Conservation (phyloP, 768 basidiomycete species). For the Lentinula lateritia region DNA sequence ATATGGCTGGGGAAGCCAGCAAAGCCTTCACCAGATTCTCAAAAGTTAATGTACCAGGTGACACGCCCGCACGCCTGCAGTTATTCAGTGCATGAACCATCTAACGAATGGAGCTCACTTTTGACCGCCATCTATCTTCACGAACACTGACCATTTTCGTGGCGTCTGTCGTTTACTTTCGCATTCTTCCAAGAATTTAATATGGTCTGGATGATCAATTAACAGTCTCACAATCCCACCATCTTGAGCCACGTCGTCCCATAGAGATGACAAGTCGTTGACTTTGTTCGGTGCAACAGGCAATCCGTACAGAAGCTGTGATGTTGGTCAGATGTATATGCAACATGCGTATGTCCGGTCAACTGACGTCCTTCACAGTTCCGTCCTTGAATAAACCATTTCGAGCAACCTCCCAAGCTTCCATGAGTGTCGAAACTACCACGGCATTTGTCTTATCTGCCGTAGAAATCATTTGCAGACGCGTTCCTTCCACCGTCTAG, state of each 20-base stretch:
- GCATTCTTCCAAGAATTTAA: constrained; percentile 57
- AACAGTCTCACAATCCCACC: constrained; percentile 65
- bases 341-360: background rate
- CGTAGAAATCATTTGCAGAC: constrained; percentile 57
- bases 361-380: constrained; percentile 70
- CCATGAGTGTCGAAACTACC: constrained; percentile 78
- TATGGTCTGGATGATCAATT: constrained; percentile 72
- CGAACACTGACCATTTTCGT: constrained; percentile 67
- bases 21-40: constrained; percentile 46
- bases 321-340: background rate
- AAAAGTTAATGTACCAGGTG: constrained; percentile 36
- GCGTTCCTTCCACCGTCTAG: constrained; percentile 72
- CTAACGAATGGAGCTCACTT: constrained; percentile 41
- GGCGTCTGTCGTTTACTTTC: constrained; percentile 35
- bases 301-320: constrained; percentile 78
- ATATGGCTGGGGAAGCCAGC: constrained; percentile 48
- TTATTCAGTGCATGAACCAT: background rate
- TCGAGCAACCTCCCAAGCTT: constrained; percentile 70
- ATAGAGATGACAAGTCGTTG: constrained; percentile 56
- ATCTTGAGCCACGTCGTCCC: constrained; percentile 45
- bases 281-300: constrained; percentile 70
- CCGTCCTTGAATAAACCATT: constrained; percentile 67
- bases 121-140: constrained; percentile 76
- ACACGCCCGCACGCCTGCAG: constrained; percentile 11
- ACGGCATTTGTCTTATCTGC: constrained; percentile 54